Evolutionary conservation across 768 basidiomycete species (phyloP), one percentile per base, ranked within the genome.

Genomic region (Scleroderma citrinum): DNA sequence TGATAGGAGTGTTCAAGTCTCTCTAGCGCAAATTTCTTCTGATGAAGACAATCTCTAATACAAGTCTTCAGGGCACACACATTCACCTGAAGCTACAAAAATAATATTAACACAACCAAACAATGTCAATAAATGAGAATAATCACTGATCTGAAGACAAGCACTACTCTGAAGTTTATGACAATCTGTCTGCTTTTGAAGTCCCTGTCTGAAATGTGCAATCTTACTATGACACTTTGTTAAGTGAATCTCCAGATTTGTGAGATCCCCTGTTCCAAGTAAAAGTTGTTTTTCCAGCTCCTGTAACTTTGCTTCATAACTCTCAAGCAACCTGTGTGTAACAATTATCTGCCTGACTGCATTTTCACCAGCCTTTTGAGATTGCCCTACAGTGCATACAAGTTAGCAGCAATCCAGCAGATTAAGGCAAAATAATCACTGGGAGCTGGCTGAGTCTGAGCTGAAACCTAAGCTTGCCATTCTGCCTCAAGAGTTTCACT

Each of bases 381-480:
- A 29, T n/a, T 32, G 19, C 17, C 43, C 43, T 30, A 14, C 14
- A 29, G 1, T 24, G 10, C 12, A 16, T 14, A 17, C 13, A 5
- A 20, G 20, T 21, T 12, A 5, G 20, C n/a, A 21, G 38, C 5
- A n/a, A 39, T 19, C 17, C n/a, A n/a, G n/a, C n/a, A n/a, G n/a
- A n/a, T n/a, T n/a, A n/a, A n/a, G n/a, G n/a, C n/a, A 39, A 46
- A n/a, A 12, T 20, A 46, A 29, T 46, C 21, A 31, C 8, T 11
- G 21, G 43, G 24, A 16, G 51, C n/a, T 38, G 37, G 54, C 21
- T 58, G 54, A 3, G 59, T 62, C 45, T 62, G 64, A 12, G 44
- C 37, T 12, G 20, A 19, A 6, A 60, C 42, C 49, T 63, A 60
- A n/a, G 37, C 50, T 3, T 38, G 37, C 60, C 59, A 63, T 40